These are phyloP conservation scores for Fraxinus anomala DNA, from an alignment of 257 asterid species.

Conservation along the genomic window DNA sequence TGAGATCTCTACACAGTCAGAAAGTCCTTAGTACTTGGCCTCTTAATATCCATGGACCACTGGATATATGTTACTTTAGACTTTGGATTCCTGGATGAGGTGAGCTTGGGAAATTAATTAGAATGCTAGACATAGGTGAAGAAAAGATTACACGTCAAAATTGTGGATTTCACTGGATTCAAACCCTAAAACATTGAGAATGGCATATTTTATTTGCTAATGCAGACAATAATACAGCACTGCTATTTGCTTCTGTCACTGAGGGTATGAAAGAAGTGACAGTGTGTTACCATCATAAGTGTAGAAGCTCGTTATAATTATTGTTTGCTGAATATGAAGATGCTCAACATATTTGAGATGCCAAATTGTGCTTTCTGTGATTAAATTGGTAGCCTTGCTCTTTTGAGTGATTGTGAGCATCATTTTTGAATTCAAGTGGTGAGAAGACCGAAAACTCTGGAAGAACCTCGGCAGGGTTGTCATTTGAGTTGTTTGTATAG, in stretches of 20 bases:
- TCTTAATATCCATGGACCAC: neutral
- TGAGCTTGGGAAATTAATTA: neutral
- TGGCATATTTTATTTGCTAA: neutral
- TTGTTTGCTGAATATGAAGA: neutral
- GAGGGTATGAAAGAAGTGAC: neutral
- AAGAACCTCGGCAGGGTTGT: constrained; percentile 11
- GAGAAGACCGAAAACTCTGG: neutral
- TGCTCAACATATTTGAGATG: neutral
- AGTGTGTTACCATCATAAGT: neutral
- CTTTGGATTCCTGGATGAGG: neutral
- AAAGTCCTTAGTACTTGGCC: neutral
- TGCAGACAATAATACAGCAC: neutral
- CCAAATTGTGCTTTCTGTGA: neutral
- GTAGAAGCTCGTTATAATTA: neutral
- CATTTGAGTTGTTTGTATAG: constrained; percentile 1
- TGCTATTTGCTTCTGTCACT: neutral
- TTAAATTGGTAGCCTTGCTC: neutral
- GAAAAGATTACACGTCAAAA: neutral
- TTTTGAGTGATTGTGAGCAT: neutral
- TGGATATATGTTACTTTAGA: neutral
- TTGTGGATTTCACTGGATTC: neutral
- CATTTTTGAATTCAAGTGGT: constrained; percentile 1
- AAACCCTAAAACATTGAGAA: neutral
- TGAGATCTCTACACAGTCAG: neutral
- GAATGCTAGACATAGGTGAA: neutral